Evolutionary conservation across 73 alveolate genomes (phyloP), one percentile per base, ranked within the genome.

Genomic region (Paramecium pentaurelia): DNA sequence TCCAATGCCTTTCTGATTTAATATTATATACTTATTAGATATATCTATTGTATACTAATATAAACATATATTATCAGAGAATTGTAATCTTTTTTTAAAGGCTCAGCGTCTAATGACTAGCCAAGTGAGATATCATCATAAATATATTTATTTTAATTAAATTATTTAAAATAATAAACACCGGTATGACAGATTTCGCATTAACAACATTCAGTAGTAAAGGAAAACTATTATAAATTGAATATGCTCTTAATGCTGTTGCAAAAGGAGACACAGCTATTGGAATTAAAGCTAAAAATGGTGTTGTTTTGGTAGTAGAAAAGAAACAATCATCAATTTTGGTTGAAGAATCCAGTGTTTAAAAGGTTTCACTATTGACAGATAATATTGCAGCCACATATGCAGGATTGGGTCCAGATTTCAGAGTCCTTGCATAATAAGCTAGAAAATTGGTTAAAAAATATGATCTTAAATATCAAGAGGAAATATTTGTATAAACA

Each of bases 341-440:
- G 45, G 96, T 97, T 14, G 99, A 97, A 86, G 98, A 96, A 80
- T 87, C 96, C 16, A 93, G 98, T 86, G 86, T 96, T 68, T 92
- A 95, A 36, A 97, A 97, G 91, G 95, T 97, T 28, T 93, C 86
- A 1, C 80, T 73, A 28, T 77, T 97, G 77, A 92, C 98, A 16
- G 95, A 94, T 77, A 97, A 97, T 88, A 71, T 96, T 47, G 99
- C 99, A 22, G 95, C 95, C 28, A 92, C 97, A 20, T 97, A 97
- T 91, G 90, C 98, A 27, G 99, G 99, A 34, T 80, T 97, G 37
- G 97, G 98, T 12, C 99, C 99, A 44, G 99, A 97, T 88, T 97
- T 95, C 95, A 93, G 96, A 93, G 95, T 97, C 12, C 95, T 97
- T 27, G 59, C 96, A 68, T 86, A 87, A 75, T 90, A 96, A 93